phyloP scores from a whole-genome alignment of 371 early-diverging fungal genomes.

The Mortierella sp. region DNA sequence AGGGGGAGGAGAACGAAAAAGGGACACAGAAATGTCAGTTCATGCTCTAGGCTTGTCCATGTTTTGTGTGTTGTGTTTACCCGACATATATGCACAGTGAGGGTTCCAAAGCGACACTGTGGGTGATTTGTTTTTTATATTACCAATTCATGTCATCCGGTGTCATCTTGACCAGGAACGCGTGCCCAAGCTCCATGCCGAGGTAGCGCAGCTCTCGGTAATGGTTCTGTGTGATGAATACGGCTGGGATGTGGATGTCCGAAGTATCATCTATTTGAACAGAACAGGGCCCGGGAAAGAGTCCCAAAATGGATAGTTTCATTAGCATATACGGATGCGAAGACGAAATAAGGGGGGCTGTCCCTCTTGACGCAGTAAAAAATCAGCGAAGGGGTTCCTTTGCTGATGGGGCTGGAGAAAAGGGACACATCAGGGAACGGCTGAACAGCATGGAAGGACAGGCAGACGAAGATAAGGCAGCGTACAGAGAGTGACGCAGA shows the following conservation, averaged over 20 bases:
- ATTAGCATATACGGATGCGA: neutral
- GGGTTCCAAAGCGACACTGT: neutral
- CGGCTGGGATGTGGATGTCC: slow-evolving; percentile 82
- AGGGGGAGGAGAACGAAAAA: neutral
- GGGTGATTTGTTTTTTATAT: neutral
- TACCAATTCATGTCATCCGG: slow-evolving; percentile 62
- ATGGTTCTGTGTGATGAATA: slow-evolving; percentile 78
- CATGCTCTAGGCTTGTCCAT: neutral
- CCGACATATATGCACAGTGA: neutral
- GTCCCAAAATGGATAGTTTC: neutral
- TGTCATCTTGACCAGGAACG: slow-evolving; percentile 61
- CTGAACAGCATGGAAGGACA: neutral
- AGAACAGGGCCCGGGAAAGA: neutral
- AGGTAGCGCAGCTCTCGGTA: slow-evolving; percentile 67
- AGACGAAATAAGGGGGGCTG: neutral
- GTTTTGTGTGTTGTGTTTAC: neutral
- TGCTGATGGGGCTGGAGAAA: neutral
- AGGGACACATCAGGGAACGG: neutral
- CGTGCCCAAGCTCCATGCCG: slow-evolving; percentile 58
- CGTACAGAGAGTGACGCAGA: neutral
- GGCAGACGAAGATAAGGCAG: neutral
- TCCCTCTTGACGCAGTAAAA: slow-evolving; percentile 2
- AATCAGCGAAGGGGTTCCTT: neutral
- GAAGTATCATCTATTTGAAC: slow-evolving; percentile 74
- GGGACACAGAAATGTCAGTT: neutral